Evolutionary conservation across 2,329 filamentous ascomycete species (phyloP), one percentile per base, ranked within the genome.

Genomic region (Bipolaris bicolor): DNA sequence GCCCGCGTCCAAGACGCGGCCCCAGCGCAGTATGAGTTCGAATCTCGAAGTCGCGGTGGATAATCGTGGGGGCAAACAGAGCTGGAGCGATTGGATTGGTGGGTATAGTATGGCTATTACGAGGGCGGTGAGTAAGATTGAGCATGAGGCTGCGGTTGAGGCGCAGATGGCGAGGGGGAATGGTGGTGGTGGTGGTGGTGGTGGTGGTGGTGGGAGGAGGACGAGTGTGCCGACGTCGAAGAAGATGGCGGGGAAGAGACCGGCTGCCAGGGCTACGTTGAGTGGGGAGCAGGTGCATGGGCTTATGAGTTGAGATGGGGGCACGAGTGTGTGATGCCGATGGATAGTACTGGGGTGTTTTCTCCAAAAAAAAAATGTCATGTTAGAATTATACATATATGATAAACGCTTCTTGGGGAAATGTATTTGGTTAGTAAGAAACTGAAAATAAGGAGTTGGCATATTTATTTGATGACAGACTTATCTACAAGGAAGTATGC

Each of bases 11-110:
- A 57, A 55, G 15, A 39, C 63, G 15, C 61, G 55, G 10, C 59
- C 57, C 0, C 47, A 51, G 9, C 58, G 58, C 6, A 63, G 22
- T 3, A 36, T 54, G 20, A 63, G 50, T 13, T 58, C 62, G 5
- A 65, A 55, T 3, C 39, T 65, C 52, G 65, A 69, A n/a, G 57
- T 67, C 6, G 52, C 48, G 2, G 62, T 53, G 1, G 65, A 66
- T 4, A 52, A 56, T 4, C 60, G 49, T 3, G 62, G 53, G 0
- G 65, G 64, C 0, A 69, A 70, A 49, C 63, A 73, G 62, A 69
- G 68, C 33, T 76, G 74, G 74, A 60, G 70, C 7, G 74, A 76
- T 49, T 76, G 73, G 73, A 74, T 76, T 49, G 74, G 74, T 0
- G 74, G 73, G 15, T 76, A 76, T 50, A 76, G 73, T 47, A 60